Percentiles rank a stretch among this genome's conserved stretches.
Evolutionary conservation across 208 protist species (phyloP).

Genomic region (Trypanosoma lewisi): DNA sequence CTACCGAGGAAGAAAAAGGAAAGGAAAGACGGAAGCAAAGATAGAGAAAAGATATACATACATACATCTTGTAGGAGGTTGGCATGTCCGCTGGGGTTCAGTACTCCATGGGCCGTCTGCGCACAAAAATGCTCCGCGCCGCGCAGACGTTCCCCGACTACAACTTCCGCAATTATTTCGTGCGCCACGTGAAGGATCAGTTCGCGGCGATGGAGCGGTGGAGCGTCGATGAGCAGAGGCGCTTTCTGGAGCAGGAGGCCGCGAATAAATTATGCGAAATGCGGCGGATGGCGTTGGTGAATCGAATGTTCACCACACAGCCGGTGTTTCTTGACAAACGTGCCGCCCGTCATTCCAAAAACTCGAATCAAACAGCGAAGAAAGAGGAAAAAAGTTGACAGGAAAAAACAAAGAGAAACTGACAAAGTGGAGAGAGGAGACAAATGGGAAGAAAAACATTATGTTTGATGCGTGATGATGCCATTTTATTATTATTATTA

Average conservation of each 20-base stretch:
- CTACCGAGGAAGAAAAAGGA: no score
- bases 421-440: background rate
- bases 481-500: background rate
- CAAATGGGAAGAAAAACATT: background rate
- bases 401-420: background rate
- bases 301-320: slow-evolving; percentile 71
- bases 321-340: slow-evolving; percentile 64
- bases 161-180: slow-evolving; percentile 89
- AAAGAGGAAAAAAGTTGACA: background rate
- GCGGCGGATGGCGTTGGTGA: slow-evolving; percentile 85
- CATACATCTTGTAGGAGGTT: background rate
- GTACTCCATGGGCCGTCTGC: slow-evolving; percentile 46
- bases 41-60: background rate
- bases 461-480: background rate
- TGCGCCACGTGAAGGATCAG: slow-evolving; percentile 76
- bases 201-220: slow-evolving; percentile 49
- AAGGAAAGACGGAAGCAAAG: background rate
- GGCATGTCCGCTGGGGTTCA: slow-evolving; percentile 29
- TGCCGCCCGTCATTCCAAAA: slow-evolving; percentile 10
- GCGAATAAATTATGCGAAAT: slow-evolving; percentile 65
- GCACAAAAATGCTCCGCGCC: slow-evolving; percentile 48
- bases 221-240: slow-evolving; percentile 47
- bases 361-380: background rate
- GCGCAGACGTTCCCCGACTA: slow-evolving; percentile 80
- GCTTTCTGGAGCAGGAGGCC: slow-evolving; percentile 53